Base-by-base conservation (phyloP, 108 stramenopile species). In the Cyclostephanos tholiformis region DNA sequence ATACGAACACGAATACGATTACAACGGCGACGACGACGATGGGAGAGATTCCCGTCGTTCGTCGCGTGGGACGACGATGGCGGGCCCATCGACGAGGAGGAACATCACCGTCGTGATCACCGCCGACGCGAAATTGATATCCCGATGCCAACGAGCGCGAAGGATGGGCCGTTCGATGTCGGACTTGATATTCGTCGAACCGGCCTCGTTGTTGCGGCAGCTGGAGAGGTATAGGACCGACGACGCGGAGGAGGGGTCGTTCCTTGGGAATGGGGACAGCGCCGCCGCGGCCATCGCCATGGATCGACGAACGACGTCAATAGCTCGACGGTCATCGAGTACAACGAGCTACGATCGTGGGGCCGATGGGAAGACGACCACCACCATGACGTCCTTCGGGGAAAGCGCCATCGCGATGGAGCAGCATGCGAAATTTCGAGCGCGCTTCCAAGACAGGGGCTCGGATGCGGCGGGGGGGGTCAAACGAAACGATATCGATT, bases 91-190 rank as follows among this genome's bases (percentile, higher is more conserved):
- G 19, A 1, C 41, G 41, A 12, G 26, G 19, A 65, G 73, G 39
- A 75, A 79, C 23, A 75, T 63, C 27, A 80, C 82, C 14, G 68
- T 89, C 14, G 80, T 91, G 3, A 84, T 91, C 17, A 91, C 90
- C 3, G 88, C 85, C 16, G 90, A 91, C 71, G 67, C 63, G n/a
- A 79, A 72, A 30, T 82, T 83, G 13, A 83, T 83, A 48, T 74
- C 76, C 38, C 44, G 82, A 55, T 83, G 82, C 50, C 76, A 77
- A 30, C 49, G 64, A 80, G 73, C 76, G 50, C 53, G 57, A 44
- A 53, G 75, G 76, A 53, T 44, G 30, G 63, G 77, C 26, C 53
- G 27, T 13, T 73, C 74, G 16, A 17, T 65, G 29, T 75, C 77
- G 16, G 79, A 80, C 55, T 67, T 84, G 14, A 56, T 73, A 17